Base-by-base conservation (phyloP, 345 rosid species). In the Lumnitzera littorea region DNA sequence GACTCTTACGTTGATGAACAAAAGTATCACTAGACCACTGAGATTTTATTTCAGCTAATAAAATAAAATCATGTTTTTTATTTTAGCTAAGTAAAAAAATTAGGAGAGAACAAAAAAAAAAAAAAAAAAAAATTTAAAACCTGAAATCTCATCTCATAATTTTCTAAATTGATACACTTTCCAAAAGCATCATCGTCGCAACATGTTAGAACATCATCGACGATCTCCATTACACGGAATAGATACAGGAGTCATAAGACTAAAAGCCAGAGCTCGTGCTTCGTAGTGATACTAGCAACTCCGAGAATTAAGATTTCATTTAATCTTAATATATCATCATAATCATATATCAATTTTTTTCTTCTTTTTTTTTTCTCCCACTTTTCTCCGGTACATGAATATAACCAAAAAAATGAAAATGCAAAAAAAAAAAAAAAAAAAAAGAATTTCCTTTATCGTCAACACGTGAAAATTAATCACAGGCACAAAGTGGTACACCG, bases 401-500 rank as follows among this genome's bases (percentile, higher is more conserved):
- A 27, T 48, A 50, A 53, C 53, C 14, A 20, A 41, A 59, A 47
- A 51, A 59, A 53, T 24, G 8, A 31, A 54, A 23, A 61, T 50
- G 5, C 15, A 31, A 16, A 53, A 20, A 36, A 36, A 15, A 50
- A 20, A 36, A 36, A 15, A 50, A 31, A 16, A 53, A 23, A 27
- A 36, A 20, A 31, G 46, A 13, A 43, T 24, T 24, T 50, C 13
- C 47, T 3, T 27, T 41, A 13, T 50, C n/a, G 29, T 11, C 23
- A 36, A 11, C 55, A 11, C 17, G 17, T 50, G 55, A 57, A 61
- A 58, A 20, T 16, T 0, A 67, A 66, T 91, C 84, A 92, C 61
- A 92, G 96, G 71, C 98, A 82, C 53, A 92, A 71, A 56, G 84
- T 86, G 58, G 98, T 88, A 68, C 89, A 82, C 69, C 71, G 91